Evolutionary conservation across 140 eudicot genomes (phyloP).

Genomic region (Senecio squalidus): DNA sequence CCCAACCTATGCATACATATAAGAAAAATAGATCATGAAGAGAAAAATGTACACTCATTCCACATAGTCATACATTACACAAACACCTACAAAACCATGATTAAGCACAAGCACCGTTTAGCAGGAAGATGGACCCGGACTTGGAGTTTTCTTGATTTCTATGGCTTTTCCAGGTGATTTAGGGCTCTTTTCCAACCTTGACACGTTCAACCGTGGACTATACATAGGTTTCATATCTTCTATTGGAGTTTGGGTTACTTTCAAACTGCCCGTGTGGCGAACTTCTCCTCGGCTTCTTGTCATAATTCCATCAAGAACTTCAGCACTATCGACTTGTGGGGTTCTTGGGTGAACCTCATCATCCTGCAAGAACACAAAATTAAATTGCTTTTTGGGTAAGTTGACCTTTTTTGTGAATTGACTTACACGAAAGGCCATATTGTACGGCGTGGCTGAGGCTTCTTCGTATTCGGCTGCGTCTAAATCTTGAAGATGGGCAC

Average conservation of each 20-base stretch:
- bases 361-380: slow-evolving; percentile 42
- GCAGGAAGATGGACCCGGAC: slow-evolving; percentile 58
- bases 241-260: slow-evolving; percentile 46
- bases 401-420: slow-evolving; percentile 14
- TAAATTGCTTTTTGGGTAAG: background rate
- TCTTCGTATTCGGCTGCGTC: slow-evolving; percentile 98
- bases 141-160: slow-evolving; percentile 53
- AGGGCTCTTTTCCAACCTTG: slow-evolving; percentile 40
- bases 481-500: slow-evolving; percentile 89
- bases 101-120: slow-evolving; percentile 28
- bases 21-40: slow-evolving; percentile 9
- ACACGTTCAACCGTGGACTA: slow-evolving; percentile 56
- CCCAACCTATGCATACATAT: slow-evolving; percentile 41
- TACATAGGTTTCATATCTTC: slow-evolving; percentile 44
- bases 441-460: slow-evolving; percentile 66
- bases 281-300: slow-evolving; percentile 97
- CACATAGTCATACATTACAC: slow-evolving; percentile 15
- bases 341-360: slow-evolving; percentile 39
- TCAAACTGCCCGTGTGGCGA: slow-evolving; percentile 58
- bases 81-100: slow-evolving; percentile 20
- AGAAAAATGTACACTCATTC: slow-evolving; percentile 28
- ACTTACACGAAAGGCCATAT: slow-evolving; percentile 71
- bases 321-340: slow-evolving; percentile 52
- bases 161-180: slow-evolving; percentile 35
- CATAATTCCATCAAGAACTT: slow-evolving; percentile 72